A percentile compares a stretch with the other conserved stretches of the same genome.
Evolutionary conservation across 192 early-diverging fungal genomes (phyloP).

Genomic region (Entomortierella chlamydospora): DNA sequence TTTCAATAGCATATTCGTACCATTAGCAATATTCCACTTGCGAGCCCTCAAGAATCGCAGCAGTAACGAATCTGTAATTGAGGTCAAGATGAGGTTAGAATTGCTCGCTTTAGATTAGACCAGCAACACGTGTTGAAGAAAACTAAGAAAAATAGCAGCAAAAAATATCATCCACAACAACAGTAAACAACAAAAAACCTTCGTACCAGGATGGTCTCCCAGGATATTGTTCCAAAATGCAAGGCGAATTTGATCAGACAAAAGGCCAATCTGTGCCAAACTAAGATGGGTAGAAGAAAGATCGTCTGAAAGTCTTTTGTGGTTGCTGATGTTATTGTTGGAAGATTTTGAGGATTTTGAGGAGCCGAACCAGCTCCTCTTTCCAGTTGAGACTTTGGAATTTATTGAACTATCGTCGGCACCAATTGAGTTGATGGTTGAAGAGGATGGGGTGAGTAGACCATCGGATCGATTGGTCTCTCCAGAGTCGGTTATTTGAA

Average conservation of each 20-base stretch:
- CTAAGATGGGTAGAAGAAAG: background rate
- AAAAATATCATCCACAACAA: no score
- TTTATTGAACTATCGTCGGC: background rate
- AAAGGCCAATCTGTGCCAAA: constrained; percentile 22
- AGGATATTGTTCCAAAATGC: constrained; percentile 28
- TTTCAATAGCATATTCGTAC: constrained; percentile 76
- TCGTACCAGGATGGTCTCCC: constrained; percentile 15
- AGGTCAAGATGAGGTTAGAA: no score
- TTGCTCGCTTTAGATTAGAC: no score
- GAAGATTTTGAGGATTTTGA: background rate
- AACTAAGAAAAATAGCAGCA: background rate
- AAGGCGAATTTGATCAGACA: background rate
- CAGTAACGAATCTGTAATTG: background rate
- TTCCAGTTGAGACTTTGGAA: background rate
- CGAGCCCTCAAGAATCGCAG: constrained; percentile 85
- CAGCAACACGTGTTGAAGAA: no score
- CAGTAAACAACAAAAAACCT: no score
- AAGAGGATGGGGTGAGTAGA: background rate
- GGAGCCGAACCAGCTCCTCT: constrained; percentile 9
- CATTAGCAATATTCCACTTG: constrained; percentile 88
- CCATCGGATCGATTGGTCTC: background rate
- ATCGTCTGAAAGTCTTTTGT: background rate
- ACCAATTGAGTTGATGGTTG: background rate
- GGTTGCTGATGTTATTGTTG: background rate
- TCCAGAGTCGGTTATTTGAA: constrained; percentile 2